Percentiles rank a stretch among this genome's conserved stretches.
Evolutionary conservation across 2,329 filamentous ascomycete species (phyloP).

Genomic region (Xylariaceae sp.): DNA sequence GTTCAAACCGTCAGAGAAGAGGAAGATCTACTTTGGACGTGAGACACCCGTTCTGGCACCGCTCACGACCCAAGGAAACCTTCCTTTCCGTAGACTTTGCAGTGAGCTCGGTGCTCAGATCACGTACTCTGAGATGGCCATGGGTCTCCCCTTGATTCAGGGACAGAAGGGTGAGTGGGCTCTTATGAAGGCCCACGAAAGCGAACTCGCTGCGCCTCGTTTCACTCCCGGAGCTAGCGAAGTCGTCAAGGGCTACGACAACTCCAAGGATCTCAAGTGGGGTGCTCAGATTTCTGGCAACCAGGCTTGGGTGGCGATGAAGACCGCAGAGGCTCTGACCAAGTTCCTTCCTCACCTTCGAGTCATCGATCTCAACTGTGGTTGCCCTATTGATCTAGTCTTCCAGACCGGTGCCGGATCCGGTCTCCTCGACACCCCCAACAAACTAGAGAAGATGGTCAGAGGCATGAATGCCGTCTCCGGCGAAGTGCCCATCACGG

Average conservation of each 20-base stretch:
- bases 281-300: slow-evolving; percentile 90
- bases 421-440: slow-evolving; percentile 79
- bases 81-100: slow-evolving; percentile 88
- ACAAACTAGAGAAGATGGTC: slow-evolving; percentile 90
- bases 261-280: slow-evolving; percentile 77
- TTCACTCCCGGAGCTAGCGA: slow-evolving; percentile 49
- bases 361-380: slow-evolving; percentile 92
- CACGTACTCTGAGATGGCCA: slow-evolving; percentile 98
- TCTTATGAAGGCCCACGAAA: slow-evolving; percentile 84
- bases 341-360: slow-evolving; percentile 75
- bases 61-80: slow-evolving; percentile 91
- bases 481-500: slow-evolving; percentile 83
- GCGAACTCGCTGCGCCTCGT: slow-evolving; percentile 68
- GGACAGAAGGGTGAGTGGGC: slow-evolving; percentile 93
- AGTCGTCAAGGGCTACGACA: slow-evolving; percentile 72
- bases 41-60: slow-evolving; percentile 94
- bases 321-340: slow-evolving; percentile 77
- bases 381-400: slow-evolving; percentile 93
- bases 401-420: slow-evolving; percentile 85
- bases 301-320: slow-evolving; percentile 85
- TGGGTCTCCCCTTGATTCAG: slow-evolving; percentile 83
- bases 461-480: slow-evolving; percentile 94
- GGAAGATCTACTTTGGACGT: slow-evolving; percentile 84
- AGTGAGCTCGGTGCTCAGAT: slow-evolving; percentile 83
- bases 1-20: slow-evolving; percentile 86